Conservation (phyloP, 345 rosid species). For the Arabidopsis suecica region DNA sequence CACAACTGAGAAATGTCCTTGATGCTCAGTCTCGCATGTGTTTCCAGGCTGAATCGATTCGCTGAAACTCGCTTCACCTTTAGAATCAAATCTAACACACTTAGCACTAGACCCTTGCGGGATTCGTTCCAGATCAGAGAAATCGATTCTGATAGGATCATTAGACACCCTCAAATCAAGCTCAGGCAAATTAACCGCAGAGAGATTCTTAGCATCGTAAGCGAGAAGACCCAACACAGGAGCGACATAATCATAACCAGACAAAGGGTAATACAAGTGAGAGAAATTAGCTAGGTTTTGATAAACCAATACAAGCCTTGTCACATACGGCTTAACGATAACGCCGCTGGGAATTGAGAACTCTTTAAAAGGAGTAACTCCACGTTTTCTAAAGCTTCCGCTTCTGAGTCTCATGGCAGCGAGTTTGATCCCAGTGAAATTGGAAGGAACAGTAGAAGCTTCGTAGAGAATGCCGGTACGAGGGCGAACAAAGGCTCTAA, state of each 20-base stretch:
- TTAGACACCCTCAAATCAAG: constrained; percentile 55
- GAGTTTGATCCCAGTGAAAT: constrained; percentile 71
- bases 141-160: constrained; percentile 63
- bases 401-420: constrained; percentile 84
- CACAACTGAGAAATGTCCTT: constrained; percentile 89
- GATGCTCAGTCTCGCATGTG: constrained; percentile 61
- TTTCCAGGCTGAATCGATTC: constrained; percentile 53
- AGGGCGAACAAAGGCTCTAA: constrained; percentile 66
- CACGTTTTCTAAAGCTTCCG: constrained; percentile 77
- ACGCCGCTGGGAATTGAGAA: constrained; percentile 66
- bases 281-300: constrained; percentile 92
- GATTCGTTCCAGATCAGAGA: constrained; percentile 56
- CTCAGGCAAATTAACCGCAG: constrained; percentile 57
- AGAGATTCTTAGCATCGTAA: constrained; percentile 72
- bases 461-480: constrained; percentile 72
- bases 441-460: constrained; percentile 58
- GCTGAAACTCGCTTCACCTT: constrained; percentile 64
- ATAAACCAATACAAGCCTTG: constrained; percentile 84
- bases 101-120: constrained; percentile 64
- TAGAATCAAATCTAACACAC: constrained; percentile 75
- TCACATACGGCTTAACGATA: constrained; percentile 61
- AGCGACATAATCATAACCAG: constrained; percentile 62
- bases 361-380: constrained; percentile 60
- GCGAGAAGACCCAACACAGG: constrained; percentile 89
- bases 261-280: constrained; percentile 59